Base-by-base conservation (phyloP, 441 rosid species). In the Adansonia gregorii region DNA sequence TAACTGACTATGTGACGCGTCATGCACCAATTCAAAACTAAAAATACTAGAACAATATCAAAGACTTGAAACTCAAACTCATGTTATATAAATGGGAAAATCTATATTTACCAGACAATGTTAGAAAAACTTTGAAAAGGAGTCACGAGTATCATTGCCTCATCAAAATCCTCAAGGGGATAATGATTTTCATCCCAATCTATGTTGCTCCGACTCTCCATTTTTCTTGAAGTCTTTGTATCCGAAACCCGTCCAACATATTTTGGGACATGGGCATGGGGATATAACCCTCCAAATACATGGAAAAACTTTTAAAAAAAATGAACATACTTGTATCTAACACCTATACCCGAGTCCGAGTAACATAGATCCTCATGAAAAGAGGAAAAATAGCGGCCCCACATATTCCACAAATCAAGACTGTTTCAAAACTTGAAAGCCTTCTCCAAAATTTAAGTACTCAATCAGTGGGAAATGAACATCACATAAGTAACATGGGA, bases 1-100 rank as follows among this genome's bases (percentile, higher is more conserved):
- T 52, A 15, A 31, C 35, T 31, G 35, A 45, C 27, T 6, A 15
- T 43, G 27, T 22, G 17, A 52, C 49, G 8, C 27, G 49, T n/a
- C 59, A 52, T 49, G n/a, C 31, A 70, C 43, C 60, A 5, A 48
- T 70, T 49, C 58, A 31, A 72, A 72, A 72, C 75, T 6, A 31
- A 14, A 52, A 8, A 15, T 8, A 41, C 27, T 39, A 0, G 20
- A 41, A 66, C 22, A 43, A 41, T 15, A 39, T 65, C 20, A 15
- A 39, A 35, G 8, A 67, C 6, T 8, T 39, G 8, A 66, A n/a
- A 39, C 51, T 17, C 24, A 41, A 66, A 66, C 20, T 15, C 20
- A 27, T 11, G 9, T 65, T 39, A 8, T n/a, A 0, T n/a, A 11
- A 8, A 41, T 66, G 12, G 52, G 17, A n/a, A 43, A 43, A 41